Conservation (phyloP, 192 early-diverging fungal genomes). For the Backusella parvicylindrica region DNA sequence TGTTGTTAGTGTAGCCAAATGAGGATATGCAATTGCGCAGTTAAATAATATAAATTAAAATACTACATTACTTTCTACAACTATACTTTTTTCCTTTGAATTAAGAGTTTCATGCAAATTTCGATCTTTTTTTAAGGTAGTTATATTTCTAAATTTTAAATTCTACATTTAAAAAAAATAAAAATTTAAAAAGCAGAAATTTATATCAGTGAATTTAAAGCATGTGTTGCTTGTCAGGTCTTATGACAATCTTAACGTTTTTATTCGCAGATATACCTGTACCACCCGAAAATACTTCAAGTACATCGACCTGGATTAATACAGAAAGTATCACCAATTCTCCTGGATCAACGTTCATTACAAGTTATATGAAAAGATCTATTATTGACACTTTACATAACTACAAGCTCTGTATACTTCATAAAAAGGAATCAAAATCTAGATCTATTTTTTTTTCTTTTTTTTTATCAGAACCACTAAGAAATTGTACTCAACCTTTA, state of each 20-base stretch:
- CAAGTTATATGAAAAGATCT: too few species aligned
- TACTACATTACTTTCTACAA: background rate
- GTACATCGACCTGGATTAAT: background rate
- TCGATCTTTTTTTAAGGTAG: background rate
- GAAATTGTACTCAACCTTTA: too few species aligned
- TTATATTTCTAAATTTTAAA: background rate
- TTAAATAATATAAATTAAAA: background rate
- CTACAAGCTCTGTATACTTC: too few species aligned
- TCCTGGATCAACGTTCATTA: background rate
- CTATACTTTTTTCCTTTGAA: background rate
- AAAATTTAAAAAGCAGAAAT: background rate
- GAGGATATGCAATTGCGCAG: background rate
- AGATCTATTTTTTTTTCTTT: too few species aligned
- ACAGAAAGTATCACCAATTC: background rate
- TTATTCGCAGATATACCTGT: background rate
- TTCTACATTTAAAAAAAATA: background rate
- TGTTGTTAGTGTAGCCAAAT: background rate
- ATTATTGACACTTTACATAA: too few species aligned
- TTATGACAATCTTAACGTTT: background rate
- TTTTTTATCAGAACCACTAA: too few species aligned
- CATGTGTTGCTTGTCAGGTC: background rate
- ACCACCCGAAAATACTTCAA: background rate
- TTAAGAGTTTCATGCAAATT: too few species aligned
- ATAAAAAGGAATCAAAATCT: too few species aligned
- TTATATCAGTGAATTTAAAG: background rate